A percentile compares a stretch with the other conserved stretches of the same genome.
Evolutionary conservation across 345 rosid species (phyloP).

Genomic region (Noccaea caerulescens): DNA sequence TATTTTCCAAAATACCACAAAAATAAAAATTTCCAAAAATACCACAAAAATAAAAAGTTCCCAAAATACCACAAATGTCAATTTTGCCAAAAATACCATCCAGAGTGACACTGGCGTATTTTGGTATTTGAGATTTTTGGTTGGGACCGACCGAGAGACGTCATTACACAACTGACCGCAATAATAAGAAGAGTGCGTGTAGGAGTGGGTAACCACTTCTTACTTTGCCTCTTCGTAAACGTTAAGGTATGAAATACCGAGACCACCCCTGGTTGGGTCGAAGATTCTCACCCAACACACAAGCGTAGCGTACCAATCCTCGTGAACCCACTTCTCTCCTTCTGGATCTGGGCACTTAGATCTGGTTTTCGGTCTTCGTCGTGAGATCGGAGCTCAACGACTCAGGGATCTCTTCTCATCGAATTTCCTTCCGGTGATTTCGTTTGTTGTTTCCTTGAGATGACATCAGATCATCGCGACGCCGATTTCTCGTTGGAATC

Average conservation of each 20-base stretch:
- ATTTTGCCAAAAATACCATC: too few relatives aligned
- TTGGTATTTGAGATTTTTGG: not conserved
- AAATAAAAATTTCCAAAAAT: too few relatives aligned
- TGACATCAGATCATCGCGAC: conserved; percentile 71
- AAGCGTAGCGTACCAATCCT: conserved; percentile 31
- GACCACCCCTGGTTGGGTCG: conserved; percentile 38
- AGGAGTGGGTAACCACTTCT: conserved; percentile 32
- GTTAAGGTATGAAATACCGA: conserved; percentile 5
- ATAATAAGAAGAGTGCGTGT: conserved; percentile 28
- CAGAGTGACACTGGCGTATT: too few relatives aligned
- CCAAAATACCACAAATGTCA: too few relatives aligned
- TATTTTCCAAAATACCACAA: too few relatives aligned
- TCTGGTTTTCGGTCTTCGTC: not conserved
- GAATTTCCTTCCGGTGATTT: not conserved
- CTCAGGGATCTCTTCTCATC: conserved; percentile 19
- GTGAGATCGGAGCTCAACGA: conserved; percentile 17
- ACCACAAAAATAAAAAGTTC: too few relatives aligned
- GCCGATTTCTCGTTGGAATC: conserved; percentile 57
- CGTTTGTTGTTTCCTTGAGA: conserved; percentile 5
- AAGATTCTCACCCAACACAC: conserved; percentile 24
- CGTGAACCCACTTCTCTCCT: conserved; percentile 38
- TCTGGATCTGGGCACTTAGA: conserved; percentile 19
- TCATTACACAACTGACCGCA: conserved; percentile 15
- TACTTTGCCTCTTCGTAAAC: not conserved
- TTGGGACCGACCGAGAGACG: conserved; percentile 11